Evolutionary conservation across 2,329 filamentous ascomycete genomes (phyloP), one percentile per base, ranked within the genome.

Genomic region (Diplodia intermedia): DNA sequence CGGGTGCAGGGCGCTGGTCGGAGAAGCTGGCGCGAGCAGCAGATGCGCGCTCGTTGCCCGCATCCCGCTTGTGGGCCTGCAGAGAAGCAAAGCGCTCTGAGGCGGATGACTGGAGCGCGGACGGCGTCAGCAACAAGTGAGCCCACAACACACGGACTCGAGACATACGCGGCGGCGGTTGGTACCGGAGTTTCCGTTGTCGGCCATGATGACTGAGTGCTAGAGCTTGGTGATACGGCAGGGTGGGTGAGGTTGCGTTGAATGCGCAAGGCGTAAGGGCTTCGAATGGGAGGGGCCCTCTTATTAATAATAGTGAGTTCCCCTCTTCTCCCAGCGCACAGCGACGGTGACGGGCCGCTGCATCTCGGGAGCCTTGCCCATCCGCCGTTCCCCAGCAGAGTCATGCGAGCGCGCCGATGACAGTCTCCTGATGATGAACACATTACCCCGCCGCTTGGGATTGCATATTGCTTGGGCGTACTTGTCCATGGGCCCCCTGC

Each of bases 381-480:
- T 50, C 57, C 15, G 40, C 26, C 26, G 26, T 26, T 26, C 26
- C 26, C 26, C 26, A 26, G 26, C 20, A 52, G 23, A n/a, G n/a
- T 20, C 49, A 52, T 20, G 31, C 18, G 26, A 26, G 26, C 26
- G 26, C 15, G 40, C 29, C 60, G 43, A 63, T 63, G 60, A 12
- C 60, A 52, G 60, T 63, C 60, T 63, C 60, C 56, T 68, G 54
- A 60, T 67, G 66, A 68, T 61, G 56, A 62, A 61, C 66, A 68
- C 66, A 52, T 54, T 62, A 68, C 66, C 66, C 66, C 66, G 66
- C 66, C 50, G 47, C 43, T 57, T 61, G 33, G 56, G 23, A 54
- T 49, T 54, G 33, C 54, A 38, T 38, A 56, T 40, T 40, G 54
- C 55, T 47, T 60, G 55, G 55, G 40, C 7, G 36, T 15, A 20